A percentile compares a stretch with the other conserved stretches of the same genome.
Evolutionary conservation across 2,329 filamentous ascomycete species (phyloP).

Genomic region (Aspergillus udagawae): DNA sequence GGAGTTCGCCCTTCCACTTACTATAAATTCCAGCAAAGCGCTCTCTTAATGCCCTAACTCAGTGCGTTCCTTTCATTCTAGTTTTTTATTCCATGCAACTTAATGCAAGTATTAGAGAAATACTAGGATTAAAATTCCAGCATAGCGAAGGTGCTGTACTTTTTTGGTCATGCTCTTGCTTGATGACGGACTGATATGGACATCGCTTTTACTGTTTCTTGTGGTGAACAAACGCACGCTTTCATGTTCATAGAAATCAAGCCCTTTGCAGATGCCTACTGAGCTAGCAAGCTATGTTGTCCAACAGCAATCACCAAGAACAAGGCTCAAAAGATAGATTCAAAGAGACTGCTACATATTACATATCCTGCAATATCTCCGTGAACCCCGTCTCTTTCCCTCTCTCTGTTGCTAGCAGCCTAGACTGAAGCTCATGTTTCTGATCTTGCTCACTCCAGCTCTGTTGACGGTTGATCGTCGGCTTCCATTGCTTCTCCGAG

Average conservation of each 20-base stretch:
- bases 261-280: neutral
- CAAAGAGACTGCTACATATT: neutral
- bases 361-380: constrained; percentile 42
- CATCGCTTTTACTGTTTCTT: neutral
- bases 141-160: neutral
- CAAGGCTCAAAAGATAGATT: neutral
- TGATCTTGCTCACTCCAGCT: constrained; percentile 49
- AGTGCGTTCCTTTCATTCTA: neutral
- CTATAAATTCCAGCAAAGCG: neutral
- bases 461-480: constrained; percentile 25
- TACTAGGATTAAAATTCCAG: neutral
- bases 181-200: neutral
- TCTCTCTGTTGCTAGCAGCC: constrained; percentile 29
- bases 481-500: constrained; percentile 26
- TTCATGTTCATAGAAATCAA: neutral
- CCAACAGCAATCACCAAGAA: neutral
- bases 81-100: neutral
- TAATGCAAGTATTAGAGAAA: neutral
- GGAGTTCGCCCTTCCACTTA: neutral
- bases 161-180: neutral
- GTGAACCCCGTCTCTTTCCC: constrained; percentile 56
- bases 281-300: neutral
- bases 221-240: neutral
- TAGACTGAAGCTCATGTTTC: constrained; percentile 53
- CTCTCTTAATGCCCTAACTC: neutral